These are phyloP conservation scores for Candida verbasci DNA, from an alignment of 805 yeast species.

Conservation along the genomic window DNA sequence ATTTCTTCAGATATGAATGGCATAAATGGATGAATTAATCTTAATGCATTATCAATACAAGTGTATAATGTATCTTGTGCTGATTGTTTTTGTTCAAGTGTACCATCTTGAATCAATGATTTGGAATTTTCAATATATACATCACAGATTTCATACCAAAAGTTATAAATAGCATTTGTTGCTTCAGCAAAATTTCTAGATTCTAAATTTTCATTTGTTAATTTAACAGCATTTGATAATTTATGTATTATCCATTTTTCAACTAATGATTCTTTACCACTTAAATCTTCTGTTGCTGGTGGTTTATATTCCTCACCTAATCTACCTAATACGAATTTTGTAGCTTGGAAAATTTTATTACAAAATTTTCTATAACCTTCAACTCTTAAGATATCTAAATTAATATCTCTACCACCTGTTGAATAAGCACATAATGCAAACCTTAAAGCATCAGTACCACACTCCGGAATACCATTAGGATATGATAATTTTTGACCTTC, in stretches of 20 bases:
- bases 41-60: slow-evolving; percentile 85
- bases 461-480: slow-evolving; percentile 97
- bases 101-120: slow-evolving; percentile 86
- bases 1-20: slow-evolving; percentile 95
- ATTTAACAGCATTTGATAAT: slow-evolving; percentile 64
- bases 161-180: slow-evolving; percentile 82
- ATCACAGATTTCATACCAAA: slow-evolving; percentile 96
- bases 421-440: slow-evolving; percentile 98
- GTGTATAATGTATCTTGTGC: slow-evolving; percentile 95
- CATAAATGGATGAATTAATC: slow-evolving; percentile 96
- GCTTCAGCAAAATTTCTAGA: slow-evolving; percentile 85
- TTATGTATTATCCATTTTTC: slow-evolving; percentile 96
- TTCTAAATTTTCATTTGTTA: slow-evolving; percentile 64
- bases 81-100: slow-evolving; percentile 75
- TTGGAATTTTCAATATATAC: slow-evolving; percentile 98
- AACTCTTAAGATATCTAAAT: slow-evolving; percentile 91
- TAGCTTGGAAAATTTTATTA: slow-evolving; percentile 98
- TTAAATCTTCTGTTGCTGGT: slow-evolving; percentile 54
- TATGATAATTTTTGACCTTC: slow-evolving; percentile 84
- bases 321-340: slow-evolving; percentile 91
- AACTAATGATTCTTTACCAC: slow-evolving; percentile 84
- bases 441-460: slow-evolving; percentile 98
- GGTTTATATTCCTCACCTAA: slow-evolving; percentile 87
- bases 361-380: slow-evolving; percentile 99
- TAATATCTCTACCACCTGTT: slow-evolving; percentile 98